Evolutionary conservation across 228 moss, liverwort and hornwort species (phyloP).

Genomic region (Sphagnum fallax): DNA sequence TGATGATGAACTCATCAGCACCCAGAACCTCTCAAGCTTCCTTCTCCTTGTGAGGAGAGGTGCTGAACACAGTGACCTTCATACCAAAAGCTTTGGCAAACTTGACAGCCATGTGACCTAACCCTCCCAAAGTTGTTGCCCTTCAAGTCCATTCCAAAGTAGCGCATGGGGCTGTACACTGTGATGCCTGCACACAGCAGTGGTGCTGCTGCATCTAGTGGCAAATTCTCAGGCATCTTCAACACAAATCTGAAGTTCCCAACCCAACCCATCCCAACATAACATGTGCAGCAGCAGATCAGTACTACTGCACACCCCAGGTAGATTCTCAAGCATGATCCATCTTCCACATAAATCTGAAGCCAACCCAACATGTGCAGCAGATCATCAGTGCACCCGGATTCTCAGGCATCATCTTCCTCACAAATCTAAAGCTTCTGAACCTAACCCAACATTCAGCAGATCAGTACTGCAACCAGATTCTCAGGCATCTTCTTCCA

Average conservation of each 20-base stretch:
- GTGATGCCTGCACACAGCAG: neutral
- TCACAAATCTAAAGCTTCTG: too few species aligned
- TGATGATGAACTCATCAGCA: conserved; percentile 34
- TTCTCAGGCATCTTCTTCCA: too few species aligned
- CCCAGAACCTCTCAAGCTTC: conserved; percentile 26
- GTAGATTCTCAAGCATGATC: neutral
- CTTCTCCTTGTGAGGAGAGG: conserved; percentile 30
- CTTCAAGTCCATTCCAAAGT: neutral
- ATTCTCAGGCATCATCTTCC: neutral
- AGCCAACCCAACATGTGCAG: neutral
- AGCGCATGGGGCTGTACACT: neutral
- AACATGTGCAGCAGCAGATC: neutral
- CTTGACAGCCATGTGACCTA: conserved; percentile 40
- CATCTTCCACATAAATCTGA: neutral
- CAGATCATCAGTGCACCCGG: neutral
- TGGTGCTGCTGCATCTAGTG: conserved; percentile 10
- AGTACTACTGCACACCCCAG: neutral
- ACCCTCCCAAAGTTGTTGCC: conserved; percentile 8
- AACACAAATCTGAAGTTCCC: conserved; percentile 5
- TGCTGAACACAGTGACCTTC: conserved; percentile 37
- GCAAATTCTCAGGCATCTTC: conserved; percentile 19
- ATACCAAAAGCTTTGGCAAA: conserved; percentile 39
- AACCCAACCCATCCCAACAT: neutral
- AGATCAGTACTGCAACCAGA: too few species aligned
- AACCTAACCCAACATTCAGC: too few species aligned